A percentile compares a stretch with the other conserved stretches of the same genome.
phyloP scores from a whole-genome alignment of 805 yeast genomes.

The Candida glaebosa region DNA sequence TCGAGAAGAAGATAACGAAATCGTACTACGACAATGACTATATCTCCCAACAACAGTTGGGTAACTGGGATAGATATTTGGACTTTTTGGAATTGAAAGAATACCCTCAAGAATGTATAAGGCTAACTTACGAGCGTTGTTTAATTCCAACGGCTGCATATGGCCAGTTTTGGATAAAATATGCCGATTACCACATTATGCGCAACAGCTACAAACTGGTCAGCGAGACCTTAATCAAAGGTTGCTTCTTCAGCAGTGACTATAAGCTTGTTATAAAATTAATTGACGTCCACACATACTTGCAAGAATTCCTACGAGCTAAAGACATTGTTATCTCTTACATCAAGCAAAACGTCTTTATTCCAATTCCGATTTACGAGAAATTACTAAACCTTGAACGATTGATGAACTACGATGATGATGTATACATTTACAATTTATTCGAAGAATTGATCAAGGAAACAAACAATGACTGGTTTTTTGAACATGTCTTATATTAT shows the following conservation, averaged over 20 bases:
- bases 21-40: constrained; percentile 36
- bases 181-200: constrained; percentile 39
- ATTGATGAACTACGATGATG: constrained; percentile 22
- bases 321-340: constrained; percentile 29
- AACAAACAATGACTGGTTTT: constrained; percentile 33
- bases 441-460: constrained; percentile 25
- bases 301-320: constrained; percentile 35
- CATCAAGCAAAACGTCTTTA: constrained; percentile 15
- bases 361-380: constrained; percentile 35
- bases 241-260: constrained; percentile 25
- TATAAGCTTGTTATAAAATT: constrained; percentile 36
- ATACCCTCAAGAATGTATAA: constrained; percentile 19
- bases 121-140: constrained; percentile 46
- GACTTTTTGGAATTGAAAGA: constrained; percentile 45
- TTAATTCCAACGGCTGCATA: constrained; percentile 44
- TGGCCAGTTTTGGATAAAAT: constrained; percentile 48
- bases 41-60: constrained; percentile 45
- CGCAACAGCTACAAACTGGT: constrained; percentile 32
- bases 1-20: constrained; percentile 40
- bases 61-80: constrained; percentile 57
- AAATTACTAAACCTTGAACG: constrained; percentile 44
- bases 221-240: constrained; percentile 33
- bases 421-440: constrained; percentile 22
- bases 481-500: constrained; percentile 29
- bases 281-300: constrained; percentile 41